phyloP scores from a whole-genome alignment of 2,329 filamentous ascomycete species.

The Reticulascus tulasneorum region DNA sequence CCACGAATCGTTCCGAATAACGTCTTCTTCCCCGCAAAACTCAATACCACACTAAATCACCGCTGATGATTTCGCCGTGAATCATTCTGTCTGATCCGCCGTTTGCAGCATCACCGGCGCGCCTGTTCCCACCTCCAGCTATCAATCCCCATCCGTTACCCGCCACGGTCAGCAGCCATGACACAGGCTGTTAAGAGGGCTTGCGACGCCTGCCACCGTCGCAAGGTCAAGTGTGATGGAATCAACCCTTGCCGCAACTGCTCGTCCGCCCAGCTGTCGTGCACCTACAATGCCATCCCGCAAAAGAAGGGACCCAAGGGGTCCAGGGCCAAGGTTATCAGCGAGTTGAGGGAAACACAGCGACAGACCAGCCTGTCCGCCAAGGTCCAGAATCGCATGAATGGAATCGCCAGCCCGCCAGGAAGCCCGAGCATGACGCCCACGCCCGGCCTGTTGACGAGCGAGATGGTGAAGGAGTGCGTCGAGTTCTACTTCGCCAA shows the following conservation, averaged over 20 bases:
- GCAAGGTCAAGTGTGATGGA: slow-evolving; percentile 72
- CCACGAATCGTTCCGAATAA: slow-evolving; percentile 4
- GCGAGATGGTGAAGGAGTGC: slow-evolving; percentile 62
- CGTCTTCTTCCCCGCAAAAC: slow-evolving; percentile 13
- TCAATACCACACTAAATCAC: slow-evolving; percentile 8
- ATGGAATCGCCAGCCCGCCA: slow-evolving; percentile 47
- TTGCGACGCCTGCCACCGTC: slow-evolving; percentile 70
- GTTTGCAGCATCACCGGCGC: background rate
- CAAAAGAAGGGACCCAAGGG: slow-evolving; percentile 76
- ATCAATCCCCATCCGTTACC: slow-evolving; percentile 4
- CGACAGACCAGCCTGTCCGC: slow-evolving; percentile 60
- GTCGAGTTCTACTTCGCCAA: slow-evolving; percentile 66
- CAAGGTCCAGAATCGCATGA: slow-evolving; percentile 57
- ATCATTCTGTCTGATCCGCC: background rate
- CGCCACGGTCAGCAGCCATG: slow-evolving; percentile 27
- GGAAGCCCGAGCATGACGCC: slow-evolving; percentile 46
- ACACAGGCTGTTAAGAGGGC: slow-evolving; percentile 56
- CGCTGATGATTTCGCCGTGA: background rate
- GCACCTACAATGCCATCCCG: slow-evolving; percentile 71
- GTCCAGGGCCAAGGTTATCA: slow-evolving; percentile 71
- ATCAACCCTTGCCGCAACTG: slow-evolving; percentile 70
- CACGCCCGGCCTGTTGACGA: slow-evolving; percentile 56
- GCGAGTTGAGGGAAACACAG: slow-evolving; percentile 66
- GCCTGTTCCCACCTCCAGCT: no score
- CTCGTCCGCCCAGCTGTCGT: slow-evolving; percentile 60